These are phyloP conservation scores for Parathielavia hyrcaniae DNA, from an alignment of 495 filamentous ascomycete species.

Conservation along the genomic window DNA sequence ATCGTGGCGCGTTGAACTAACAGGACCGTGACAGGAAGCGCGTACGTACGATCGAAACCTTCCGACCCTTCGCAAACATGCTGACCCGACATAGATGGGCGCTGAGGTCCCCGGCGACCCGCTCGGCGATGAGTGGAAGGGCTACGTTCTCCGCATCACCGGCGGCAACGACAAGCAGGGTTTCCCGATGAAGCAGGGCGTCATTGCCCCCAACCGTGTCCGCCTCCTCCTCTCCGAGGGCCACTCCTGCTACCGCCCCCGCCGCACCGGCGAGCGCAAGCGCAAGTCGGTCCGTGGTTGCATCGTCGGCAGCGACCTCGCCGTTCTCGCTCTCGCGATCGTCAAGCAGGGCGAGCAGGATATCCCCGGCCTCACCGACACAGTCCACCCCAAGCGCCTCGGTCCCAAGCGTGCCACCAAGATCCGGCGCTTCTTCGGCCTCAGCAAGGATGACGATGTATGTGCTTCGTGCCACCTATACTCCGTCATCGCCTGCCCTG, in stretches of 20 bases:
- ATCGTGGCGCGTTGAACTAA: slow-evolving; percentile 10
- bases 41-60: slow-evolving; percentile 27
- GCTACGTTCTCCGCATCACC: slow-evolving; percentile 96
- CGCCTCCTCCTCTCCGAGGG: slow-evolving; percentile 87
- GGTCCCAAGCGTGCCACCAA: slow-evolving; percentile 99
- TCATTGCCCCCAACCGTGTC: slow-evolving; percentile 97
- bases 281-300: slow-evolving; percentile 96
- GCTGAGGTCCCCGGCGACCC: slow-evolving; percentile 89
- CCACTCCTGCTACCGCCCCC: slow-evolving; percentile 95
- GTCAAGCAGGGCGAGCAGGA: slow-evolving; percentile 96
- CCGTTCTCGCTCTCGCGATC: slow-evolving; percentile 85
- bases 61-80: slow-evolving; percentile 11
- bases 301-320: slow-evolving; percentile 91
- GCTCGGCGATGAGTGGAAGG: slow-evolving; percentile 97
- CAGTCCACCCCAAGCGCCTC: slow-evolving; percentile 93
- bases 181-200: slow-evolving; percentile 99
- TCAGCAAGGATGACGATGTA: slow-evolving; percentile 99
- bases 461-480: slow-evolving; percentile 43
- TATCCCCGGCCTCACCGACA: slow-evolving; percentile 91
- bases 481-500: slow-evolving; percentile 53
- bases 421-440: slow-evolving; percentile 96
- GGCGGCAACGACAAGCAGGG: slow-evolving; percentile 99
- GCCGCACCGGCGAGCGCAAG: slow-evolving; percentile 97
- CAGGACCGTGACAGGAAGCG: slow-evolving; percentile 29
- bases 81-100: slow-evolving; percentile 66